These are phyloP conservation scores for Leishmania arabica DNA, from an alignment of 208 protist species.

Conservation along the genomic window DNA sequence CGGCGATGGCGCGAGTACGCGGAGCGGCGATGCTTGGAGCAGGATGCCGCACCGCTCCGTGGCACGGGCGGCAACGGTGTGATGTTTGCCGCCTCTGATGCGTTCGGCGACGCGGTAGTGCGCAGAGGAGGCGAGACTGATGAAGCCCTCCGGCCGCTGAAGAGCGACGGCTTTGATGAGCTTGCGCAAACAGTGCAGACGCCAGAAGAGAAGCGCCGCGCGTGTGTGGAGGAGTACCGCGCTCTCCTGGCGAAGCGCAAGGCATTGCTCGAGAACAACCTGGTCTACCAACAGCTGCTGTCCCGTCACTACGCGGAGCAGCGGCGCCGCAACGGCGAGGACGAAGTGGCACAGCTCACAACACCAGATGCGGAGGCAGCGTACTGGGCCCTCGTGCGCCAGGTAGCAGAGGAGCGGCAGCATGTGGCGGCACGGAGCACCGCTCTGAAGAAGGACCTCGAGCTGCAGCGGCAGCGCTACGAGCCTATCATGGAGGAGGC, in stretches of 20 bases:
- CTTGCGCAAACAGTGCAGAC: constrained; percentile 17
- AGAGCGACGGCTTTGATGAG: constrained; percentile 18
- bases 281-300: constrained; percentile 67
- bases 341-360: constrained; percentile 40
- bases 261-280: constrained; percentile 60
- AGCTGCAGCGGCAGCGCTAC: constrained; percentile 47
- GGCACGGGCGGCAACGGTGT: constrained; percentile 10
- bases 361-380: constrained; percentile 73
- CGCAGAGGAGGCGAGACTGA: neutral
- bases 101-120: constrained; percentile 8
- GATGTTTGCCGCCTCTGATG: neutral
- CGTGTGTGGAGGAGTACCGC: constrained; percentile 64
- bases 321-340: constrained; percentile 75
- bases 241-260: constrained; percentile 60
- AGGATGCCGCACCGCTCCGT: constrained; percentile 16
- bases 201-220: constrained; percentile 36
- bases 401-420: constrained; percentile 64
- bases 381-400: constrained; percentile 76
- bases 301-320: constrained; percentile 80
- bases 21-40: constrained; percentile 33
- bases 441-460: constrained; percentile 50
- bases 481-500: constrained; percentile 70
- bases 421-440: constrained; percentile 37
- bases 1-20: constrained; percentile 55
- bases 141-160: constrained; percentile 9